phyloP scores from a whole-genome alignment of 73 alveolate species.

The Durusdinium trenchii region DNA sequence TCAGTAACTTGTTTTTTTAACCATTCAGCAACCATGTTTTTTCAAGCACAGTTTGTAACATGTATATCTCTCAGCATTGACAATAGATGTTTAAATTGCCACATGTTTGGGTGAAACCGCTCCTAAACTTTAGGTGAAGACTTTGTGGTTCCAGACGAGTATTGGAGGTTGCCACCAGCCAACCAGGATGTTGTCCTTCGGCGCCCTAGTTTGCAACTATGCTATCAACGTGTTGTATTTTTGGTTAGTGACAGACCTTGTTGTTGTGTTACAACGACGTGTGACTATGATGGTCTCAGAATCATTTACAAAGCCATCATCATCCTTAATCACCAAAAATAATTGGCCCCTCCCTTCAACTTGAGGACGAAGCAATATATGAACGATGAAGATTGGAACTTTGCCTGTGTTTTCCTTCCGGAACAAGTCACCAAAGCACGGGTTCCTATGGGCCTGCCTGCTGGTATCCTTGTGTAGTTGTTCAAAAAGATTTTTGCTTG shows the following conservation, averaged over 20 bases:
- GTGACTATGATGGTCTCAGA: too few species aligned
- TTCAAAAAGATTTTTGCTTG: too few species aligned
- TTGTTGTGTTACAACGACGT: too few species aligned
- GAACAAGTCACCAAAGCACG: not conserved
- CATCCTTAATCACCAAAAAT: not conserved
- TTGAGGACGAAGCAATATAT: slow-evolving; percentile 5
- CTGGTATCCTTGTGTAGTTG: too few species aligned
- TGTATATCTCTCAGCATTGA: not conserved
- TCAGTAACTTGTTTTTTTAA: not conserved
- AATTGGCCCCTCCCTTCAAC: not conserved
- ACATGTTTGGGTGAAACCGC: not conserved
- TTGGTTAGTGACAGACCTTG: too few species aligned
- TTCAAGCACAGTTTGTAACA: not conserved
- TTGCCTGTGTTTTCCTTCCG: not conserved
- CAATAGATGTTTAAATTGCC: not conserved
- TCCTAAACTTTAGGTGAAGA: not conserved
- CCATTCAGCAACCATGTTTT: not conserved
- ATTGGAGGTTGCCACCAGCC: not conserved
- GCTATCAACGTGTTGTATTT: not conserved
- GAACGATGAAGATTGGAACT: not conserved
- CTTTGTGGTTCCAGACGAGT: not conserved
- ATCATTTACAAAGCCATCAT: not conserved
- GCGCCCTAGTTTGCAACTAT: not conserved
- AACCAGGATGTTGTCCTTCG: not conserved
- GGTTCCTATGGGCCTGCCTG: not conserved